phyloP scores from a whole-genome alignment of 441 rosid genomes.

The Manihot esculenta region DNA sequence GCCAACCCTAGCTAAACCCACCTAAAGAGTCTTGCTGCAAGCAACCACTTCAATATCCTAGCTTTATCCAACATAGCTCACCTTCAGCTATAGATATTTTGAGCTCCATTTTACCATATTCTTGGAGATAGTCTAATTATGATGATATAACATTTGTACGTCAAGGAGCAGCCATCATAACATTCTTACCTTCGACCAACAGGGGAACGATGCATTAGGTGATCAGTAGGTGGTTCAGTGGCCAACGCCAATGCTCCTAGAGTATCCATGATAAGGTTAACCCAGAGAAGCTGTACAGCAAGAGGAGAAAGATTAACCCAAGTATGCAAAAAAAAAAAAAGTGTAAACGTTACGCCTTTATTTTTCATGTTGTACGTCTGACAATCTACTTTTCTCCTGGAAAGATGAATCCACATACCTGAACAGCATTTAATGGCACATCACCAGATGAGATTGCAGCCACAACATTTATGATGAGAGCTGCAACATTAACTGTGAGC shows the following conservation, averaged over 20 bases:
- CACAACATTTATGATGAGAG: slow-evolving; percentile 87
- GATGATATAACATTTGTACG: background rate
- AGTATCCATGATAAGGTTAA: slow-evolving; percentile 98
- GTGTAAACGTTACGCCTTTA: background rate
- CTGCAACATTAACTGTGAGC: slow-evolving; percentile 97
- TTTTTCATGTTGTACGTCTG: background rate
- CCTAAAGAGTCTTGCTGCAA: background rate
- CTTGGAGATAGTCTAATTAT: background rate
- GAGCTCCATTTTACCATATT: background rate
- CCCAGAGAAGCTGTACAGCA: slow-evolving; percentile 89
- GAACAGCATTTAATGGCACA: slow-evolving; percentile 96
- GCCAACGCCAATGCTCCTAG: slow-evolving; percentile 98
- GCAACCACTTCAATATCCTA: background rate
- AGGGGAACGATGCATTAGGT: slow-evolving; percentile 79
- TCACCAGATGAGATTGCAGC: slow-evolving; percentile 93
- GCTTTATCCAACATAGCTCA: too few relatives aligned
- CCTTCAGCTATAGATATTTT: too few relatives aligned
- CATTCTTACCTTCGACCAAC: slow-evolving; percentile 79
- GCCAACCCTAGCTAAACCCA: background rate
- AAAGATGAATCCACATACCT: slow-evolving; percentile 48
- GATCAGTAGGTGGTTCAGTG: slow-evolving; percentile 97
- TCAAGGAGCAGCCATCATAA: background rate
- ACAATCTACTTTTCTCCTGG: background rate
- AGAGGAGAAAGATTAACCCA: slow-evolving; percentile 1
- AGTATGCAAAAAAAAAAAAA: background rate